Evolutionary conservation across 2,329 filamentous ascomycete genomes (phyloP).

Genomic region (Fusarium nanum): DNA sequence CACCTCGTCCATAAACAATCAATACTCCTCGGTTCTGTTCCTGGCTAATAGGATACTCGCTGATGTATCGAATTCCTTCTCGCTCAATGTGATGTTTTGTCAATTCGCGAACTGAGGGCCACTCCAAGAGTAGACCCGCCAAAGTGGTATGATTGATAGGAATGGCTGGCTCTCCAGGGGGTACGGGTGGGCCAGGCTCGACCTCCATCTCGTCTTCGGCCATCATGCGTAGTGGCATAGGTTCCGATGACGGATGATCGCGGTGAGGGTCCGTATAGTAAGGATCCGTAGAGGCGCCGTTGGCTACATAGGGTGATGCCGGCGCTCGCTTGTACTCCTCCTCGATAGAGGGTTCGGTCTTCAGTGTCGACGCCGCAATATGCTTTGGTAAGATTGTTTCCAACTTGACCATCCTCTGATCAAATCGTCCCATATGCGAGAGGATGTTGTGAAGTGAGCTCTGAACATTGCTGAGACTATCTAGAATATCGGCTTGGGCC

Average conservation of each 20-base stretch:
- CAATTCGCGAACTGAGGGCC: constrained; percentile 75
- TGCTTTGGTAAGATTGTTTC: constrained; percentile 47
- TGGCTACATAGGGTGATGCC: constrained; percentile 38
- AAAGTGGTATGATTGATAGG: constrained; percentile 89
- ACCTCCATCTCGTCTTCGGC: constrained; percentile 63
- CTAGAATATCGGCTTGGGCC: constrained; percentile 69
- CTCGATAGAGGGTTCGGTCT: constrained; percentile 47
- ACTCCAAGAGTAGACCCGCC: constrained; percentile 83
- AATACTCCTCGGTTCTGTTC: constrained; percentile 81
- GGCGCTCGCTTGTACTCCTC: constrained; percentile 47
- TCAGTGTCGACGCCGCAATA: constrained; percentile 33
- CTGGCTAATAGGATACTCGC: constrained; percentile 79
- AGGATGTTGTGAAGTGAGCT: constrained; percentile 52
- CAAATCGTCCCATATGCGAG: constrained; percentile 54
- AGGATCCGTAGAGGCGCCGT: constrained; percentile 38
- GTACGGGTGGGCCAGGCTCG: constrained; percentile 63
- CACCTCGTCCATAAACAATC: constrained; percentile 81
- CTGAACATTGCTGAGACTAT: constrained; percentile 61
- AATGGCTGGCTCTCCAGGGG: constrained; percentile 74
- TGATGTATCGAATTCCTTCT: constrained; percentile 66
- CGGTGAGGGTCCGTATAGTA: constrained; percentile 44
- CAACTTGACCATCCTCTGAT: constrained; percentile 53
- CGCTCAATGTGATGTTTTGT: constrained; percentile 63
- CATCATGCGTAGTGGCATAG: constrained; percentile 47
- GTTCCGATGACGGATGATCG: constrained; percentile 47